Percentiles rank a stretch among this genome's conserved stretches.
Conservation (phyloP, 768 basidiomycete species). For the Rhizopogon sp. region DNA sequence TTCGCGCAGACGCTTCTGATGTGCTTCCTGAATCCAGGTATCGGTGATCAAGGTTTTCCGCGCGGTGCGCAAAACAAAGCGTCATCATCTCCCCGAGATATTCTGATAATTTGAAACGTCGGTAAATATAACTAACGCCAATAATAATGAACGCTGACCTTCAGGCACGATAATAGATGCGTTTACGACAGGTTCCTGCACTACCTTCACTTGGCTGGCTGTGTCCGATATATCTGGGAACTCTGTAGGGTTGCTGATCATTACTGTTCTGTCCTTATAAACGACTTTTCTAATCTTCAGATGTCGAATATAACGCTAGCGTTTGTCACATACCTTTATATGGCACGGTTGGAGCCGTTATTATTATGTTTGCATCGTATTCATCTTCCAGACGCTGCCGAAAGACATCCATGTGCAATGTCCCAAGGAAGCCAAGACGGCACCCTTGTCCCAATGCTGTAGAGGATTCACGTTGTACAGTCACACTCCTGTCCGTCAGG, state of each 20-base stretch:
- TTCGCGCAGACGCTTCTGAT: constrained; percentile 39
- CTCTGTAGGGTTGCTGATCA: constrained; percentile 90
- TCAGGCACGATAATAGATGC: constrained; percentile 94
- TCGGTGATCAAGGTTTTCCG: constrained; percentile 74
- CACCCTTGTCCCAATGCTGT: constrained; percentile 93
- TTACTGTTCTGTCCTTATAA: constrained; percentile 55
- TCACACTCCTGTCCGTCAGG: constrained; percentile 84
- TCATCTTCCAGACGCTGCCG: constrained; percentile 96
- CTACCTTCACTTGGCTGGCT: constrained; percentile 55
- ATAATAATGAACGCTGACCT: constrained; percentile 40
- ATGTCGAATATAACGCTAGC: background rate
- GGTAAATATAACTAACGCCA: background rate
- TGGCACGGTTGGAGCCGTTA: constrained; percentile 95
- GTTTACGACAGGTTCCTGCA: constrained; percentile 91
- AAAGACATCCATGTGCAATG: constrained; percentile 95
- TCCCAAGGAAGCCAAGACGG: constrained; percentile 91
- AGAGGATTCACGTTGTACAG: constrained; percentile 87
- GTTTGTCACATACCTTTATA: constrained; percentile 57
- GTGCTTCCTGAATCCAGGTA: constrained; percentile 63
- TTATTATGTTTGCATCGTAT: constrained; percentile 89
- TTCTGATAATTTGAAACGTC: constrained; percentile 37
- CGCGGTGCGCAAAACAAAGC: constrained; percentile 82
- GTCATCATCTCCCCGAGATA: constrained; percentile 97
- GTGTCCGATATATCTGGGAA: constrained; percentile 81
- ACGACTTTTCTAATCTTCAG: constrained; percentile 46